Evolutionary conservation across 192 early-diverging fungal genomes (phyloP).

Genomic region (Coemansia sp.): DNA sequence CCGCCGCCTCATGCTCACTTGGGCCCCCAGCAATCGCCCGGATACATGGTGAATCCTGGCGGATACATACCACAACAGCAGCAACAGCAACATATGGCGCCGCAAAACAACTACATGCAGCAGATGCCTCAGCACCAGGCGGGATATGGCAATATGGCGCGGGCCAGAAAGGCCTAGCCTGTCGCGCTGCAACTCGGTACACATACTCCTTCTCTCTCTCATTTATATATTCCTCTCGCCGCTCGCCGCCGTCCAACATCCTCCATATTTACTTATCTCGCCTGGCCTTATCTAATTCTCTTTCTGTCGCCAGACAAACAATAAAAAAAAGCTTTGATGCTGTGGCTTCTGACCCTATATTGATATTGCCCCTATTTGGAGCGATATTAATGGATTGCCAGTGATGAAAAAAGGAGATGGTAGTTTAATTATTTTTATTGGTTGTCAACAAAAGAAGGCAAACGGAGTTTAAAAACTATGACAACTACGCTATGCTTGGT

Average conservation of each 20-base stretch:
- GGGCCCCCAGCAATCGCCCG: slow-evolving; percentile 32
- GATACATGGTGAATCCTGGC: slow-evolving; percentile 41
- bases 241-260: neutral
- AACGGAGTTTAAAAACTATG: no score
- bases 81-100: slow-evolving; percentile 14
- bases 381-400: no score
- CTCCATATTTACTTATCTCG: neutral
- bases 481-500: no score
- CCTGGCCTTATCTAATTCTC: neutral
- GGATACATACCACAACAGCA: slow-evolving; percentile 16
- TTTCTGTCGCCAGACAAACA: neutral
- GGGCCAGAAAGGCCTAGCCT: slow-evolving; percentile 36
- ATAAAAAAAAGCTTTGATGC: no score
- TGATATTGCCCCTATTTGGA: no score
- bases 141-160: slow-evolving; percentile 43
- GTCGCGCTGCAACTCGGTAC: neutral
- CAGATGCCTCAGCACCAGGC: slow-evolving; percentile 33
- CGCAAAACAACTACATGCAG: slow-evolving; percentile 19
- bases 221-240: slow-evolving; percentile 4
- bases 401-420: no score
- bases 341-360: no score
- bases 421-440: no score
- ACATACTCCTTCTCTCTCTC: neutral
- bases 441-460: no score
- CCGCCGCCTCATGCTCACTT: slow-evolving; percentile 11